Conservation (phyloP, 192 early-diverging fungal genomes). For the Backusella mclennaniae region DNA sequence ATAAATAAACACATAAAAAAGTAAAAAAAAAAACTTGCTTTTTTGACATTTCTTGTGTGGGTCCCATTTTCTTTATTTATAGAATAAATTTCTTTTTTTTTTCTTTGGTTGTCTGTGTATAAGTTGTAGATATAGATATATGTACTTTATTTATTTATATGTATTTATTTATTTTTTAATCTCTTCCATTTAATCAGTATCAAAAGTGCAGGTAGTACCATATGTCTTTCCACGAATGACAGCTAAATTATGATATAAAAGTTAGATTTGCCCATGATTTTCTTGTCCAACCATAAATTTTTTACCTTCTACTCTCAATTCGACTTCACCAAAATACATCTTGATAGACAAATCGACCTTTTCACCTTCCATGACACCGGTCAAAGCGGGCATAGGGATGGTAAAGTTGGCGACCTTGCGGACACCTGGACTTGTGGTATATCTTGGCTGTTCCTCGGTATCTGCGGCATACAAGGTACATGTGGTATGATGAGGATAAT, state of each 20-base stretch:
- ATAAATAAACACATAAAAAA: background rate
- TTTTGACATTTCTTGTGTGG: background rate
- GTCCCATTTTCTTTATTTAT: background rate
- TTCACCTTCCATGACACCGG: constrained; percentile 38
- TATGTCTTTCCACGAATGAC: constrained; percentile 43
- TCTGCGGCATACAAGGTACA: constrained; percentile 41
- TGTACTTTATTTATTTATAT: background rate
- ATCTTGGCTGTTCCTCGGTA: constrained; percentile 38
- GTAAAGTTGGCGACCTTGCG: constrained; percentile 41
- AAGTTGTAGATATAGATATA: background rate
- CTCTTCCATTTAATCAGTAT: constrained; percentile 25
- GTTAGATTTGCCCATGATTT: background rate
- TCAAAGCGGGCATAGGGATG: constrained; percentile 41
- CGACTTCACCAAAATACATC: constrained; percentile 46
- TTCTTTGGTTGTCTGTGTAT: background rate
- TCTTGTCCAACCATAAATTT: background rate
- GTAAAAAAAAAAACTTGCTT: too few relatives aligned
- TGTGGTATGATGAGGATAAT: constrained; percentile 43
- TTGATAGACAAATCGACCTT: constrained; percentile 40
- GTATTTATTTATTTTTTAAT: background rate
- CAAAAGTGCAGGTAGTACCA: constrained; percentile 41
- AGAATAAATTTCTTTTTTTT: too few relatives aligned
- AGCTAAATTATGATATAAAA: constrained; percentile 17
- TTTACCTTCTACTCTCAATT: constrained; percentile 39
- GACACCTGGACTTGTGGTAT: constrained; percentile 39